Percentiles rank a stretch among this genome's conserved stretches.
phyloP scores from a whole-genome alignment of 2,329 filamentous ascomycete species.

The Colletotrichum sansevieriae region DNA sequence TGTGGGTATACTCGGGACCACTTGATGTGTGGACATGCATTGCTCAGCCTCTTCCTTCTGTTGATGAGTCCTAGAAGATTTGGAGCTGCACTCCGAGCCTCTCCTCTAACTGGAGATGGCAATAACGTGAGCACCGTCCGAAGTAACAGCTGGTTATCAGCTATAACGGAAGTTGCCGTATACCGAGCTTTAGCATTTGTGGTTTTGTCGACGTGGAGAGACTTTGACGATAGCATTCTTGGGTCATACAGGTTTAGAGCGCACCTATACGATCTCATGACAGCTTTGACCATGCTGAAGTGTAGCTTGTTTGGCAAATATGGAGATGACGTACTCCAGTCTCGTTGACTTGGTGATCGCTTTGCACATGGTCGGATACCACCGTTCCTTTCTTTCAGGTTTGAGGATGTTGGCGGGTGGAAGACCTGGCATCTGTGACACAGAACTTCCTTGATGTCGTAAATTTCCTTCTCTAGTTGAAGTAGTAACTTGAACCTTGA shows the following conservation, averaged over 20 bases:
- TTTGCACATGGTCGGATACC: not conserved
- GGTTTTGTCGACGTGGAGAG: not conserved
- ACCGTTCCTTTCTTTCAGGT: not conserved
- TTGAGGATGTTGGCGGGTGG: not conserved
- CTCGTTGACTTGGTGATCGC: not conserved
- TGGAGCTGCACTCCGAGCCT: not conserved
- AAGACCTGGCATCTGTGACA: not conserved
- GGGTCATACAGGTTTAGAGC: not conserved
- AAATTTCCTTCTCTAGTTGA: not conserved
- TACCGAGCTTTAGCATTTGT: not conserved
- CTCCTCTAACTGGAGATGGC: not conserved
- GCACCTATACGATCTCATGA: constrained; percentile 1
- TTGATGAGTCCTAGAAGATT: not conserved
- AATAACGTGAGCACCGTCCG: not conserved
- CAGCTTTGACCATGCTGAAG: not conserved
- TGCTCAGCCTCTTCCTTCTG: not conserved
- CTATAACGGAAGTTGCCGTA: not conserved
- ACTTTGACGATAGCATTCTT: not conserved
- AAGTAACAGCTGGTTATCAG: not conserved
- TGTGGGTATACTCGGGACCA: not conserved
- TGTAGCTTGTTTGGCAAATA: not conserved
- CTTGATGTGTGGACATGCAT: not conserved
- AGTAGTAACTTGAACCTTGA: not conserved
- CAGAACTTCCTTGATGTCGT: not conserved
- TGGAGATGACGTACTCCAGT: not conserved